Base-by-base conservation (phyloP, 495 filamentous ascomycete genomes). In the Aspergillus carlsbadensis region DNA sequence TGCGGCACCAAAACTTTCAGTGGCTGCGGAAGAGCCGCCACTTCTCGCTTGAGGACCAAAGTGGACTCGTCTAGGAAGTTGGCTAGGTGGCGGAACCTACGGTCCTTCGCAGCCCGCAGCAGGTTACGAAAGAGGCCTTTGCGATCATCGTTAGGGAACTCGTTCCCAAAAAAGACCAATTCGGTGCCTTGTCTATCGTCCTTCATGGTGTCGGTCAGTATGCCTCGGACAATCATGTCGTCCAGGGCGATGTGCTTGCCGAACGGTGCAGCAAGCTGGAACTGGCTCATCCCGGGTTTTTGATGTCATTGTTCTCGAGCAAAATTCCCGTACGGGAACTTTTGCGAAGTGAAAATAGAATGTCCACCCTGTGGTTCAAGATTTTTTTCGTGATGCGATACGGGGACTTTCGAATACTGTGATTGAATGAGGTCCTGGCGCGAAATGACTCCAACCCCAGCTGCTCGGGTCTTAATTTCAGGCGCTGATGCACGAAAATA, bases 141-240 rank as follows among this genome's bases (percentile, higher is more conserved):
- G 47, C 37, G 47, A 50, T 50, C 47, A 39, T 50, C 47, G 21
- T 50, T 50, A 13, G 47, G 47, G 24, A 50, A 50, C 34, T 50
- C 47, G 34, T 39, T 50, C 11, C 47, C 34, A 18, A 50, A 50
- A 20, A 37, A 50, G 33, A 50, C 17, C 34, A 50, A 34, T 36
- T n/a, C 36, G 37, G 47, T 50, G 47, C 47, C 37, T 37, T 50
- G 47, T 35, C 33, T 39, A 18, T 50, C 36, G 34, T 50, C 47
- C 34, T 50, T 39, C 47, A 50, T 50, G 37, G 4, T 39, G 33
- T 50, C 47, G 22, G 47, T 34, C 36, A 11, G 47, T 39, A 14
- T 14, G 24, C 18, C 47, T 50, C 47, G 24, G 34, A 17, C 47
- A 34, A 34, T 37, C 47, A 50, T 39, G 37, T 21, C 47, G 47